Percentiles rank a stretch among this genome's conserved stretches.
Evolutionary conservation across 2,329 filamentous ascomycete genomes (phyloP).

Genomic region (Trichoderma sp.): DNA sequence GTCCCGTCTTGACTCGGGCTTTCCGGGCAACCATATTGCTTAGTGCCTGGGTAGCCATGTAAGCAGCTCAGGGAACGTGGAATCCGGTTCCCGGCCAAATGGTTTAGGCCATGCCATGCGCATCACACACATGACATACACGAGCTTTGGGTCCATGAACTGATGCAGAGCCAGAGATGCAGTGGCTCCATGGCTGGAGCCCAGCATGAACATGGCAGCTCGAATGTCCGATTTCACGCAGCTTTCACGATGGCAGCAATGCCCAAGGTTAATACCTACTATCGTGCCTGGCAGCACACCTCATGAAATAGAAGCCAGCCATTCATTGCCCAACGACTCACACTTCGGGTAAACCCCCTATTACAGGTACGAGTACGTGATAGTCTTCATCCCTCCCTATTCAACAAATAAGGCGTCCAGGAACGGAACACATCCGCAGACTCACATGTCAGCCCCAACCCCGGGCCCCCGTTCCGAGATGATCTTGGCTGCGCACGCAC

Average conservation of each 20-base stretch:
- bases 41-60: background rate
- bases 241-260: background rate
- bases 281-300: background rate
- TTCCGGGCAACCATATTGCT: background rate
- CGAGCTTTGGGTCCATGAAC: background rate
- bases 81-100: background rate
- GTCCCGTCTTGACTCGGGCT: background rate
- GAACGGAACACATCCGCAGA: background rate
- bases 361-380: background rate
- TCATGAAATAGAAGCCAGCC: background rate
- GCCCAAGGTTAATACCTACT: background rate
- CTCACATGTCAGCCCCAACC: conserved; percentile 5
- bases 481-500: conserved; percentile 3
- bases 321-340: background rate
- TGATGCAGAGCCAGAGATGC: background rate
- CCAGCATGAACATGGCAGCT: background rate
- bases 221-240: background rate
- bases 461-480: conserved; percentile 5
- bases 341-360: background rate
- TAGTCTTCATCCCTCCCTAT: background rate
- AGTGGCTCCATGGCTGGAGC: background rate
- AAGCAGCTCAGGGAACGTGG: background rate
- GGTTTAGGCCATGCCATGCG: background rate
- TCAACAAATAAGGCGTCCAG: background rate
- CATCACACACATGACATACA: background rate